phyloP scores from a whole-genome alignment of 192 early-diverging fungal species.

The Gryganskiella cystojenkinii region DNA sequence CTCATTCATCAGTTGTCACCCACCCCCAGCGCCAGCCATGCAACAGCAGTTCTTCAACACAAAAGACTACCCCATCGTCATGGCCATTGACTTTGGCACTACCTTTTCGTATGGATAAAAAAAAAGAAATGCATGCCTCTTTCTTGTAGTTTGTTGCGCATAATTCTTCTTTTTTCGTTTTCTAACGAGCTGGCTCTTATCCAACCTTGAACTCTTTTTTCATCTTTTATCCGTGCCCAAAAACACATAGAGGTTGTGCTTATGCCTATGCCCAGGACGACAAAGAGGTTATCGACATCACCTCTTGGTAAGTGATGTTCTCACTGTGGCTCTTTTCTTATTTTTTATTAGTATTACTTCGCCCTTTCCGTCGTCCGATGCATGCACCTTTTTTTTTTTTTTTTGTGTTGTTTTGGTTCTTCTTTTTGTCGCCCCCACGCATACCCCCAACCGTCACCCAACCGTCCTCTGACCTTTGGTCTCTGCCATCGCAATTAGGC shows the following conservation, averaged over 20 bases:
- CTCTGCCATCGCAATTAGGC: slow-evolving; percentile 22
- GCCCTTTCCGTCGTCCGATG: too few relatives aligned
- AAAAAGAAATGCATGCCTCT: too few relatives aligned
- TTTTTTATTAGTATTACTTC: too few relatives aligned
- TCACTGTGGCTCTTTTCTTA: not conserved
- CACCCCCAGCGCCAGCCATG: slow-evolving; percentile 3
- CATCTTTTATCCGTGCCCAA: not conserved
- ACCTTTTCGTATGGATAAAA: slow-evolving; percentile 48
- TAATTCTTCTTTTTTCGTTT: too few relatives aligned
- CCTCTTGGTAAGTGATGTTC: slow-evolving; percentile 14
- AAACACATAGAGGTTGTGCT: slow-evolving; percentile 46
- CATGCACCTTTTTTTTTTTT: not conserved
- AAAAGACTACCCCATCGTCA: slow-evolving; percentile 51
- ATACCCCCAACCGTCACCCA: not conserved
- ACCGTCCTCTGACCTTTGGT: not conserved
- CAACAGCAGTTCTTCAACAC: slow-evolving; percentile 45
- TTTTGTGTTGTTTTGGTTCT: not conserved
- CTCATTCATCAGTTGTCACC: not conserved
- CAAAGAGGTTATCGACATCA: slow-evolving; percentile 48
- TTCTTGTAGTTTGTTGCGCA: too few relatives aligned
- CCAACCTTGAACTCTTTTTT: not conserved
- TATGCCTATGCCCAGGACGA: slow-evolving; percentile 52
- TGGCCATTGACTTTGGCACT: slow-evolving; percentile 57
- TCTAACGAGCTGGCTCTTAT: too few relatives aligned
- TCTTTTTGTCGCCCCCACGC: not conserved